These are phyloP conservation scores for Mucor piriformis DNA, from an alignment of 371 early-diverging fungal species.

Conservation along the genomic window DNA sequence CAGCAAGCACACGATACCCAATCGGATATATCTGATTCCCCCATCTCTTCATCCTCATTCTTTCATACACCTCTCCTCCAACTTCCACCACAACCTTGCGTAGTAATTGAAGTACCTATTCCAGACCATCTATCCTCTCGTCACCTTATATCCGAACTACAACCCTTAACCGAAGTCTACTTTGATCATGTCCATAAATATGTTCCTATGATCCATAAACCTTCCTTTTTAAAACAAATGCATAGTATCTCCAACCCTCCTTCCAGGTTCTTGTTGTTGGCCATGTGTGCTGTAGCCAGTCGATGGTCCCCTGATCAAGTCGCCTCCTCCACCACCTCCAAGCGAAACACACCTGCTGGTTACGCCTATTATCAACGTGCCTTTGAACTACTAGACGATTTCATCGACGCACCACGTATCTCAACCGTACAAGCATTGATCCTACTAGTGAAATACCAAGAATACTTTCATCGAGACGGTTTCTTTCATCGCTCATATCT, in stretches of 20 bases:
- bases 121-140: slow-evolving; percentile 20
- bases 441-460: slow-evolving; percentile 71
- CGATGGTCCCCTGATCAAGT: slow-evolving; percentile 37
- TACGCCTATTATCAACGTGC: slow-evolving; percentile 44
- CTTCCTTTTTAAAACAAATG: slow-evolving; percentile 54
- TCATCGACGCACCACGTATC: slow-evolving; percentile 66
- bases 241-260: slow-evolving; percentile 45
- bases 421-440: slow-evolving; percentile 73
- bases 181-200: slow-evolving; percentile 64
- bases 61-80: slow-evolving; percentile 4
- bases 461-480: slow-evolving; percentile 48
- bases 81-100: not conserved
- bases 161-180: slow-evolving; percentile 41
- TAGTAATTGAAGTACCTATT: slow-evolving; percentile 17
- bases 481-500: slow-evolving; percentile 43
- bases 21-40: slow-evolving; percentile 26
- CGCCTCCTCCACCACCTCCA: not conserved
- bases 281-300: slow-evolving; percentile 64
- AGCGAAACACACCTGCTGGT: slow-evolving; percentile 28
- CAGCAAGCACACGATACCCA: slow-evolving; percentile 32
- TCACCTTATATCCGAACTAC: slow-evolving; percentile 13
- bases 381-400: slow-evolving; percentile 63
- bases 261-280: slow-evolving; percentile 56
- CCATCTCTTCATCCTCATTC: slow-evolving; percentile 19
- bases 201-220: slow-evolving; percentile 62